Evolutionary conservation across 2,329 filamentous ascomycete species (phyloP), one percentile per base, ranked within the genome.

Genomic region (Fusarium sp.): DNA sequence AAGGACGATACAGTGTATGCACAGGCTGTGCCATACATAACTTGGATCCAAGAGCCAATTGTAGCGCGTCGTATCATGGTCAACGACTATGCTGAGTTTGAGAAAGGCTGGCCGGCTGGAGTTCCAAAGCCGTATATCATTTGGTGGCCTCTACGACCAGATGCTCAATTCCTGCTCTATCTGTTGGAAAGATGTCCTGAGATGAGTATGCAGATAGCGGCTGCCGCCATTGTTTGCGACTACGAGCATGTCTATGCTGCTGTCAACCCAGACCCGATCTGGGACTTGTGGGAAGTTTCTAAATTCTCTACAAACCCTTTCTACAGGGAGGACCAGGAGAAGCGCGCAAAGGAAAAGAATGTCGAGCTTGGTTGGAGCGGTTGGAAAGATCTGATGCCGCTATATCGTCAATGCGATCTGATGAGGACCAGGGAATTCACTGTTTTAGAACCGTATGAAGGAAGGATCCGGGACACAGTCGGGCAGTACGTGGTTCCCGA

Each of bases 401-500:
- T n/a, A n/a, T n/a, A n/a, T n/a, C n/a, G n/a, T n/a, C n/a, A n/a
- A n/a, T n/a, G n/a, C n/a, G 34, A 37, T 37, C 7, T 37, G 34
- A 4, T 37, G 6, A 37, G 4, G 34, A 37, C 18, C 18, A 37
- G 0, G 1, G 34, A 37, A 37, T 37, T 7, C 34, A 37, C 34
- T 11, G 18, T 37, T 37, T 16, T 34, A 1, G 32, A 34, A 1
- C 32, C 32, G 7, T 37, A 37, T n/a, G 34, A 37, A n/a, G 34
- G 34, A 37, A n/a, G 34, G 34, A 37, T 37, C 18, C 34, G 34
- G 18, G 34, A 37, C 5, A 37, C 9, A 6, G 34, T 37, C 16
- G 34, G 9, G 9, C 1, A 37, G 9, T n/a, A 37, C 5, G 16
- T 1, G 9, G 2, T 11, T n/a, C 34, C 34, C 0, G 0, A 2